phyloP scores from a whole-genome alignment of 2,329 filamentous ascomycete species.

The Pseudogymnoascus sp. region DNA sequence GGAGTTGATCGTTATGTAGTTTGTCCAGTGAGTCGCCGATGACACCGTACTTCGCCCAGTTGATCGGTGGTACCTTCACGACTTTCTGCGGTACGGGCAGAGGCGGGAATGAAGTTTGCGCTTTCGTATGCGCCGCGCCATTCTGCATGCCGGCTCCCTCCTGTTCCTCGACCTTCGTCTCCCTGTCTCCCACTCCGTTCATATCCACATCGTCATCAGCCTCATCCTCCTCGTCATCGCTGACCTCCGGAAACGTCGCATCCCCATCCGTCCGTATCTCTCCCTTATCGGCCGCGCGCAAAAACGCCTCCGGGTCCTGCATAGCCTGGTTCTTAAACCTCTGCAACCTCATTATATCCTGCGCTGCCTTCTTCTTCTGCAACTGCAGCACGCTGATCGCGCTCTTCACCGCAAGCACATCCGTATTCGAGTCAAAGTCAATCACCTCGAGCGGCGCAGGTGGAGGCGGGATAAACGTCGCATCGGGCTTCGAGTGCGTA shows the following conservation, averaged over 20 bases:
- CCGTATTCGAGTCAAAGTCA: conserved; percentile 61
- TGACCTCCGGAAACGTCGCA: conserved; percentile 18
- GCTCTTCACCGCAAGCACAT: conserved; percentile 77
- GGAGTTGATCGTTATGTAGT: conserved; percentile 71
- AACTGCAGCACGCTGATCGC: conserved; percentile 82
- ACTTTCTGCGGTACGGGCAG: conserved; percentile 73
- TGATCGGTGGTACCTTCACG: conserved; percentile 78
- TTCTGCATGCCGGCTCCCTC: background rate
- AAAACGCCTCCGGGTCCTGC: conserved; percentile 62
- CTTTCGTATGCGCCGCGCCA: background rate
- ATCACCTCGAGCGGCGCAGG: conserved; percentile 40
- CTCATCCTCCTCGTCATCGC: conserved; percentile 26
- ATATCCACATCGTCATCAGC: conserved; percentile 21
- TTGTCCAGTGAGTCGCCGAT: conserved; percentile 76
- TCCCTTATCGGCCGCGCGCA: conserved; percentile 57
- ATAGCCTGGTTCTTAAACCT: conserved; percentile 63
- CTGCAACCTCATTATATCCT: conserved; percentile 65
- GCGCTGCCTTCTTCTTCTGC: conserved; percentile 68
- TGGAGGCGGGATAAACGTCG: conserved; percentile 37
- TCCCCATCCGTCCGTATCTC: conserved; percentile 36
- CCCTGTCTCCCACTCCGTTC: background rate
- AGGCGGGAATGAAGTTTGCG: background rate
- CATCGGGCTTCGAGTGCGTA: conserved; percentile 39
- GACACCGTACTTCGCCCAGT: conserved; percentile 93
- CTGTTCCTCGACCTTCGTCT: background rate